Base-by-base conservation (phyloP, 495 filamentous ascomycete genomes). In the Neurospora tetraspora region DNA sequence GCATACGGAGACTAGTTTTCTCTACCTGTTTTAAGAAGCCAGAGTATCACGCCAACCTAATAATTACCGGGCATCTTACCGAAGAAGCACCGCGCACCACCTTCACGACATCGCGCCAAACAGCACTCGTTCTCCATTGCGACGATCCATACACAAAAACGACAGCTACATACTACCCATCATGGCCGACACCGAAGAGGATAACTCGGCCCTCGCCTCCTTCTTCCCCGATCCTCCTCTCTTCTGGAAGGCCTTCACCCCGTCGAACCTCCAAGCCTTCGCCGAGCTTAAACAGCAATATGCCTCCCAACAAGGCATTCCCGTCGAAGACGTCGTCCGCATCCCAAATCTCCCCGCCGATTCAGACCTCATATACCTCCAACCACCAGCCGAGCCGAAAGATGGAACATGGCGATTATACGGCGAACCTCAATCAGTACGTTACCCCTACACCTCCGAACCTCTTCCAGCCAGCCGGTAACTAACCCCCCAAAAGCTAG, bases 231-330 rank as follows among this genome's bases (percentile, higher is more conserved):
- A 91, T 18, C 96, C 96, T 5, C 96, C 96, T 27, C 90, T 92
- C 4, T 94, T 97, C 84, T 98, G 93, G 88, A 91, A 92, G 74
- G 85, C 90, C 79, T 98, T 98, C 83, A 97, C 93, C 0, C 77
- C 88, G 4, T 88, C 91, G 1, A 97, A 97, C 80, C 77, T 96
- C 73, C 81, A 88, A 34, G 89, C 86, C 40, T 87, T 96, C 68
- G 84, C 91, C 42, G 76, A 85, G 76, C 85, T 77, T 77, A 85
- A 77, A 76, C 79, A 76, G 71, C 78, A 78, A 69, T 82, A 80
- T 78, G 83, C 73, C 75, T 81, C 74, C 31, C 77, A 42, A 72
- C 82, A 71, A 80, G 86, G 82, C 74, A 73, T 73, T 69, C 37
- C 71, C 71, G 71, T 79, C 73, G 45, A 34, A 16, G 72, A 77